These are phyloP conservation scores for Blastobotrys persicus DNA, from an alignment of 1,139 yeast genomes.

Conservation along the genomic window DNA sequence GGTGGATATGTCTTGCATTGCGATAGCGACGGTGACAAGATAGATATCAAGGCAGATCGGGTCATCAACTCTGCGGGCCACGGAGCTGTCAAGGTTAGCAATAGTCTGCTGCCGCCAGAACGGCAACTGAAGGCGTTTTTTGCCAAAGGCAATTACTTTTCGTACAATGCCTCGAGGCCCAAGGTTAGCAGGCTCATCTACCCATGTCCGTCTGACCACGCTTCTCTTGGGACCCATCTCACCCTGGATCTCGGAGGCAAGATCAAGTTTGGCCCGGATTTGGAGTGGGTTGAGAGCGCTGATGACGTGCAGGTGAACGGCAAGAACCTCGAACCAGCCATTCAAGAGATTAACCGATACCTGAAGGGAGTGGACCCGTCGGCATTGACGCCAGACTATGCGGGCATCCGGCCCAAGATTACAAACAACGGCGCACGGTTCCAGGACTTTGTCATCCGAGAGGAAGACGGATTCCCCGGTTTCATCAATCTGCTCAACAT, in stretches of 20 bases:
- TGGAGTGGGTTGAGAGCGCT: conserved; percentile 68
- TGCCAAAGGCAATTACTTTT: conserved; percentile 83
- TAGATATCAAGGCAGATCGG: conserved; percentile 51
- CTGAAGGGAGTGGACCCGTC: conserved; percentile 54
- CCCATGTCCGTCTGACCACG: conserved; percentile 76
- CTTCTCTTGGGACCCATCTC: conserved; percentile 82
- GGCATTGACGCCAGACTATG: conserved; percentile 63
- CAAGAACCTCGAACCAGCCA: conserved; percentile 53
- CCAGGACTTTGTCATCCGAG: conserved; percentile 69
- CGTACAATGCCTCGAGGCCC: conserved; percentile 49
- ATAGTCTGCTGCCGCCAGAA: conserved; percentile 62
- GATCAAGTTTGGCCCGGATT: conserved; percentile 82
- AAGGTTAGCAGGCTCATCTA: conserved; percentile 51
- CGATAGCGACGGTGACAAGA: conserved; percentile 35
- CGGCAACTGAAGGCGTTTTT: conserved; percentile 58
- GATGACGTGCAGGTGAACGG: conserved; percentile 36
- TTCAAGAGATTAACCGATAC: conserved; percentile 57
- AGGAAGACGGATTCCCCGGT: conserved; percentile 69
- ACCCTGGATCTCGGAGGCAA: conserved; percentile 83
- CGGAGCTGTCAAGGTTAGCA: conserved; percentile 65
- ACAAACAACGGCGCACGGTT: conserved; percentile 48
- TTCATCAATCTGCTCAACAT: conserved; percentile 78
- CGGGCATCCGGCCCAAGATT: conserved; percentile 83
- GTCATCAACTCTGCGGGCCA: conserved; percentile 80
- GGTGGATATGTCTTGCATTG: conserved; percentile 30